These are phyloP conservation scores for Suillus occidentalis DNA, from an alignment of 768 basidiomycete species.

Conservation along the genomic window DNA sequence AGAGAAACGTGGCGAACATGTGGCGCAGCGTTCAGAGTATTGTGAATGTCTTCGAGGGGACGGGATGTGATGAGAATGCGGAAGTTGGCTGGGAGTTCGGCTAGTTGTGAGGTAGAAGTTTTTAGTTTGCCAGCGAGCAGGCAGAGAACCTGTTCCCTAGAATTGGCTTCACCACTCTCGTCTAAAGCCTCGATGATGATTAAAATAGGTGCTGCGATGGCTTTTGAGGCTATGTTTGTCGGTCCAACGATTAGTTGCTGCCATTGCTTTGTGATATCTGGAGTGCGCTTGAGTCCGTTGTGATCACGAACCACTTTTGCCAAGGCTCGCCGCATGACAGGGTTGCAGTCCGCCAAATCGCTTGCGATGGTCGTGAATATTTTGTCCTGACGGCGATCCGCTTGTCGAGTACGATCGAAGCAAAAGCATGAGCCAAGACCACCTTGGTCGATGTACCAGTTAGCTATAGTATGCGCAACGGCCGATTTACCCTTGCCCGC, in stretches of 20 bases:
- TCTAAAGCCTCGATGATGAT: slow-evolving; percentile 27
- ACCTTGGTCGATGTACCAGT: too few species aligned
- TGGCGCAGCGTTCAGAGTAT: slow-evolving; percentile 2
- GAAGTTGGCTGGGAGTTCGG: slow-evolving; percentile 8
- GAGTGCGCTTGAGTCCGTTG: background rate
- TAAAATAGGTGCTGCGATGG: slow-evolving; percentile 19
- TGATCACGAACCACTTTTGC: background rate
- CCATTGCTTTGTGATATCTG: slow-evolving; percentile 12
- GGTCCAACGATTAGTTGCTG: slow-evolving; percentile 19
- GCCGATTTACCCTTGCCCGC: too few species aligned
- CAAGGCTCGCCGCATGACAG: background rate
- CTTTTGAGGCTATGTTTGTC: background rate
- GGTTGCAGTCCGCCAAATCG: background rate
- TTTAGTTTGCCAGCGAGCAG: background rate
- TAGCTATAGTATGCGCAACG: too few species aligned
- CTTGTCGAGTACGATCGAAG: too few species aligned
- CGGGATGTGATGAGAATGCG: slow-evolving; percentile 20
- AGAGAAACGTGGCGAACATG: slow-evolving; percentile 1
- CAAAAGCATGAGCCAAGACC: too few species aligned
- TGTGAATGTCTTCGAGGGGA: slow-evolving; percentile 6
- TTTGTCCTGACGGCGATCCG: too few species aligned
- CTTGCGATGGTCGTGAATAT: background rate
- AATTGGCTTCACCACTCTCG: slow-evolving; percentile 12
- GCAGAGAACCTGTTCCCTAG: slow-evolving; percentile 16
- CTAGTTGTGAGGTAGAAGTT: background rate